A percentile compares a stretch with the other conserved stretches of the same genome.
Conservation (phyloP, 1,284 basidiomycete species). For the Testicularia cyperi region DNA sequence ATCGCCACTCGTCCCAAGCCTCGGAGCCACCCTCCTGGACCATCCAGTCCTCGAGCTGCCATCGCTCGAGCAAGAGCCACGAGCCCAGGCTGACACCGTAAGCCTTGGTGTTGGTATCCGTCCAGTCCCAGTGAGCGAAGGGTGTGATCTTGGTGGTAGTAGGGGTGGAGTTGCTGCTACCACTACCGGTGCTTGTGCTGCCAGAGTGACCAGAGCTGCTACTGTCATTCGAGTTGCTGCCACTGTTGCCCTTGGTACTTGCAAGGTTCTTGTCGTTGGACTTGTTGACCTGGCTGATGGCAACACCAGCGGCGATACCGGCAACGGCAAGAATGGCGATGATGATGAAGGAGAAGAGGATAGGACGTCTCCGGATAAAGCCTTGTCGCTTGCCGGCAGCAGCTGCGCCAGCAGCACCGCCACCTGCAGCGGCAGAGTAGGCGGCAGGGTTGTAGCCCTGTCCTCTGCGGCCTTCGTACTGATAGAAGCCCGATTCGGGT, state of each 20-base stretch:
- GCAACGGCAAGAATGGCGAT: constrained; percentile 28
- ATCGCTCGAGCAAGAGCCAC: constrained; percentile 59
- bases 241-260: constrained; percentile 2
- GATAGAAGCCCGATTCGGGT: constrained; percentile 5
- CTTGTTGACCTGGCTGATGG: constrained; percentile 16
- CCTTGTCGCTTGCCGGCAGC: constrained; percentile 5
- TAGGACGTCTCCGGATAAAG: constrained; percentile 25
- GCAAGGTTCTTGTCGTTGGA: constrained; percentile 28
- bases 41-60: constrained; percentile 62
- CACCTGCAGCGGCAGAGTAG: constrained; percentile 9
- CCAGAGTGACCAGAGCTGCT: constrained; percentile 1
- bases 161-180: constrained; percentile 4
- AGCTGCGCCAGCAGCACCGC: constrained; percentile 5
- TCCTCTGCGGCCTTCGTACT: constrained; percentile 26
- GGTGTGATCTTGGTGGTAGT: constrained; percentile 31
- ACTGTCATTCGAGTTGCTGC: constrained; percentile 1
- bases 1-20: constrained; percentile 60
- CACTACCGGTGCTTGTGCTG: constrained; percentile 2
- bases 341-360: constrained; percentile 24
- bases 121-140: constrained; percentile 54
- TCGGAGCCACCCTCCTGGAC: constrained; percentile 52
- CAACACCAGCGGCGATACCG: constrained; percentile 29
- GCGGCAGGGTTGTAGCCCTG: constrained; percentile 33
- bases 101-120: constrained; percentile 52
- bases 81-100: constrained; percentile 56